Evolutionary conservation across 2,329 filamentous ascomycete species (phyloP).

Genomic region (Apiospora hydei): DNA sequence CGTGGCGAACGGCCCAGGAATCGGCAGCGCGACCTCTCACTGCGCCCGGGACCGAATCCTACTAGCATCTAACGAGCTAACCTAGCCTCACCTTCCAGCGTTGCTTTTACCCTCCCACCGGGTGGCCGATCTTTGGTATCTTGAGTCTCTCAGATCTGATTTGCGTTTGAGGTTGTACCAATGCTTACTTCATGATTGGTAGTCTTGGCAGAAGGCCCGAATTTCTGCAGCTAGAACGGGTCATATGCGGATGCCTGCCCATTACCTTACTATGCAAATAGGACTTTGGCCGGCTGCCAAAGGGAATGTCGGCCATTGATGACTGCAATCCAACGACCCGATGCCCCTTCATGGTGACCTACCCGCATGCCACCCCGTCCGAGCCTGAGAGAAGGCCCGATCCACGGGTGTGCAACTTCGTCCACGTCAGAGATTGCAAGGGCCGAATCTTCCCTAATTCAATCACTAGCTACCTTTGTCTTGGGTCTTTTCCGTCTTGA

Average conservation of each 20-base stretch:
- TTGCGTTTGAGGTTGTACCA: neutral
- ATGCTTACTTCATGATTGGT: neutral
- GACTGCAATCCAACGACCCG: neutral
- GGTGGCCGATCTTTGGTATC: neutral
- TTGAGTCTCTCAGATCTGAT: neutral
- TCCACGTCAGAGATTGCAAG: neutral
- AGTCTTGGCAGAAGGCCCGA: slow-evolving; percentile 10
- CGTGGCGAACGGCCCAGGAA: neutral
- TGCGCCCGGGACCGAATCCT: neutral
- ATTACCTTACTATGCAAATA: neutral
- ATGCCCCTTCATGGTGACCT: neutral
- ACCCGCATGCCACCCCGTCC: neutral
- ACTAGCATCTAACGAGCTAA: neutral
- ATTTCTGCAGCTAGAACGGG: neutral
- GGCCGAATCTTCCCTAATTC: neutral
- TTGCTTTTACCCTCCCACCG: neutral
- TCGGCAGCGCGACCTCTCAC: neutral
- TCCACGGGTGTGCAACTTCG: neutral
- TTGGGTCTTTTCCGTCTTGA: neutral
- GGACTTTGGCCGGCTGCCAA: neutral
- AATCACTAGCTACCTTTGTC: neutral
- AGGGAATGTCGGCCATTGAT: neutral
- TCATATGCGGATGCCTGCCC: neutral
- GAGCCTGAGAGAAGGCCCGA: slow-evolving; percentile 7
- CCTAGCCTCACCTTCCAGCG: neutral